Evolutionary conservation across 2,329 filamentous ascomycete genomes (phyloP).

Genomic region (Claviceps fusiformis): DNA sequence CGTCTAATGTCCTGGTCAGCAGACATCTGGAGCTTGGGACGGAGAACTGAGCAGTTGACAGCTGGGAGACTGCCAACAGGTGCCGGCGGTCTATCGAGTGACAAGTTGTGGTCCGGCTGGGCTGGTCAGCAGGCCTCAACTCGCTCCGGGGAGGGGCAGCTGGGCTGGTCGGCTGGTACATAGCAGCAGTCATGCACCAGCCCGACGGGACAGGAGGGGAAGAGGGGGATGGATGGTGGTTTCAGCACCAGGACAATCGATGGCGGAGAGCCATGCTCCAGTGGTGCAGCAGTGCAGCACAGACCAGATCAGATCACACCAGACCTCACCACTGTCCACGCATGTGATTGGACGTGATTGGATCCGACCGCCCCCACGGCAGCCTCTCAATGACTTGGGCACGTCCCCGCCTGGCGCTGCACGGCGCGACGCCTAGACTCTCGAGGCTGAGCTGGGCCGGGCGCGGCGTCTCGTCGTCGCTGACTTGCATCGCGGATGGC

Average conservation of each 20-base stretch:
- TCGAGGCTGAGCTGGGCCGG: neutral
- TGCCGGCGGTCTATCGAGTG: no score
- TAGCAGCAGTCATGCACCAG: neutral
- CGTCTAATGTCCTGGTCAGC: slow-evolving; percentile 5
- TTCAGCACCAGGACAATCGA: neutral
- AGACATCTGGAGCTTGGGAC: neutral
- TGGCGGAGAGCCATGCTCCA: neutral
- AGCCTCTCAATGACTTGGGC: neutral
- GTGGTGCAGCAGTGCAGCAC: no score
- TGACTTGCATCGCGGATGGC: neutral
- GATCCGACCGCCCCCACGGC: no score
- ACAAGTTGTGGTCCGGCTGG: no score
- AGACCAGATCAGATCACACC: no score
- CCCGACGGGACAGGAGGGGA: neutral
- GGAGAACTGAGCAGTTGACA: no score
- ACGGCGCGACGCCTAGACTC: no score
- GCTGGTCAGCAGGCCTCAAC: no score
- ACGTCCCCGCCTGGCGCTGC: neutral
- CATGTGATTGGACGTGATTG: neutral
- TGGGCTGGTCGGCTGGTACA: no score
- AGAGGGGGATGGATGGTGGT: no score
- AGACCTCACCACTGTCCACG: neutral
- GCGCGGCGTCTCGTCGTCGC: neutral
- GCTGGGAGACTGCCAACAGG: no score
- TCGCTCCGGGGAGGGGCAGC: no score